These are phyloP conservation scores for Aspergillus viridinutans DNA, from an alignment of 2,329 filamentous ascomycete genomes.

Conservation along the genomic window DNA sequence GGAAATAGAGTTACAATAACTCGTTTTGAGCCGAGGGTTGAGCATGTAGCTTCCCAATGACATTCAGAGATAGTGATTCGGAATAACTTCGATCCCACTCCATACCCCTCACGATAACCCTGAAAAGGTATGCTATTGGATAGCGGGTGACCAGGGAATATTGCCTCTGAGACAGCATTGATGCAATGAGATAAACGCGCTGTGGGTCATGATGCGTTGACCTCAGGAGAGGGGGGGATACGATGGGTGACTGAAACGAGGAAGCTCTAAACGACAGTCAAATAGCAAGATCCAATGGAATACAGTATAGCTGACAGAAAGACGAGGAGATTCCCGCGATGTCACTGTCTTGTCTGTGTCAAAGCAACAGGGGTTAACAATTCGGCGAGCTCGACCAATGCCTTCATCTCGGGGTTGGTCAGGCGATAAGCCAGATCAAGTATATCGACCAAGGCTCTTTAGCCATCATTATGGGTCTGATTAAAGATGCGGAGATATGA, in stretches of 20 bases:
- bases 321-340: not conserved
- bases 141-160: not conserved
- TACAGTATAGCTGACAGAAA: not conserved
- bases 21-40: too few species aligned
- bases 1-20: too few species aligned
- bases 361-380: not conserved
- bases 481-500: constrained; percentile 6
- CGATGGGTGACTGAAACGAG: constrained; percentile 6
- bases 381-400: not conserved
- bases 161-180: not conserved
- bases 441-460: not conserved
- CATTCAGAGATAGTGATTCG: too few species aligned
- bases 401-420: not conserved
- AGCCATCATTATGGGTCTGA: not conserved
- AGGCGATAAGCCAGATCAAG: not conserved
- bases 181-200: too few species aligned
- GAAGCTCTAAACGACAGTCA: constrained; percentile 19
- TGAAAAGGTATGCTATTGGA: too few species aligned
- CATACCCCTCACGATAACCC: too few species aligned
- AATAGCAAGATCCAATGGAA: not conserved
- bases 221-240: constrained; percentile 2
- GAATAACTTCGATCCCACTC: too few species aligned
- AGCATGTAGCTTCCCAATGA: too few species aligned
- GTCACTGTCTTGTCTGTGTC: not conserved
- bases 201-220: not conserved